Evolutionary conservation across 2,329 filamentous ascomycete genomes (phyloP), one percentile per base, ranked within the genome.

Genomic region (Aureobasidium sp.): DNA sequence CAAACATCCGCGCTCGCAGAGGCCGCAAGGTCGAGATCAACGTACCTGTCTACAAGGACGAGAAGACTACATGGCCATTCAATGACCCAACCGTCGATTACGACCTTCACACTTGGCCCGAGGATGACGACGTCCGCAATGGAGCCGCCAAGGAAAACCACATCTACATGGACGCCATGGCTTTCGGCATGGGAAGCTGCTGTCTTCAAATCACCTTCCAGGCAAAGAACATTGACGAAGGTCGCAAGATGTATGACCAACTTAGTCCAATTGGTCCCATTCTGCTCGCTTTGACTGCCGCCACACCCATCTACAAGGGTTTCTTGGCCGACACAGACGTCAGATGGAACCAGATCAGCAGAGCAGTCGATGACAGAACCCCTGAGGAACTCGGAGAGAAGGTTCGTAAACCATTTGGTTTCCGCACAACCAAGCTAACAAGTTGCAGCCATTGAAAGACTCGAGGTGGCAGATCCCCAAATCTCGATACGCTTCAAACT

Each of bases 161-260:
- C 71, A 96, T 99, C 63, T 95, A 99, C 74, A 97, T 97, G 94
- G 94, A 99, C 71, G 94, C 94, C 61, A 99, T 99, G 94, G 94
- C 93, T 5, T 99, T 99, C 75, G 94, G 94, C 45, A 99, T 99
- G 94, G 94, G 94, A 34, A 97, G 92, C 72, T 99, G 94, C 75
- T 99, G 94, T 76, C 79, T 99, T 66, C 94, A 99, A 71, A 97
- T 99, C 67, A 99, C 94, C 0, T 97, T 99, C 74, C 94, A 99
- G 73, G 92, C 94, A 61, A 97, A 97, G 79, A 97, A 97, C 72
- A 95, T 99, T 71, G 90, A 86, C 59, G 94, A 99, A 74, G 94
- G 93, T 11, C 82, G 94, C 64, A 89, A 85, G 67, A 87, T 99
- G 78, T 99, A 99, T 73, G 94, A 99, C 76, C 94, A 97, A 72